Base-by-base conservation (phyloP, 129 eudicot species). In the Arctium lappa region DNA sequence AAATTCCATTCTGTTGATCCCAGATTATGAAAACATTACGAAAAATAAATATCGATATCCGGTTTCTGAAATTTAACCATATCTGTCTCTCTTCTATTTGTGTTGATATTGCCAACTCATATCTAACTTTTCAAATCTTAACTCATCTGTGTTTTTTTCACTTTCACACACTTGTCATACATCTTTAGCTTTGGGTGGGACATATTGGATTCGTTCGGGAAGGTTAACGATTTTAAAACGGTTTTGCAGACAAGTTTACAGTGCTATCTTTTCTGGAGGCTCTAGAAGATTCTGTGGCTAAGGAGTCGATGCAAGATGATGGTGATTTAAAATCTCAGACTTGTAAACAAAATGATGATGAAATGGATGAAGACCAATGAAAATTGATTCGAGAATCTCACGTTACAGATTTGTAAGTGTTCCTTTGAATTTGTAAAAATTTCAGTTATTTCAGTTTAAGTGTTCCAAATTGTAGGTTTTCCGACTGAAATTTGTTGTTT, bases 181-280 rank as follows among this genome's bases (percentile, higher is more conserved):
- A 33, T 33, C 2, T 33, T 33, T 33, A 33, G 2, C 36, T 33
- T 33, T 33, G 1, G 8, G 46, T 40, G 8, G 46, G 46, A 40
- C 8, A 44, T 44, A 44, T 11, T 44, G 50, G 12, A 8, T 11
- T 44, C 2, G 12, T 44, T 44, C 8, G 50, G 50, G 50, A 44
- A 44, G 12, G 12, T 44, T 2, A 8, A 9, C 12, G 9, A 44
- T 44, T 44, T 44, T 44, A 44, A 44, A 44, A 44, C 50, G 2
- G 50, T 9, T 71, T 74, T 80, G 83, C 99, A 95, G 99, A 90
- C 81, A 95, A 89, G 75, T 93, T 95, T 79, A 95, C 97, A 0
- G 99, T 95, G 40, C 87, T 91, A 68, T 95, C 99, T 27, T 95
- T 95, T 86, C 94, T 95, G 13, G 99, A 95, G 91, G 99, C 99